phyloP scores from a whole-genome alignment of 495 filamentous ascomycete species.

The Talaromyces liani region DNA sequence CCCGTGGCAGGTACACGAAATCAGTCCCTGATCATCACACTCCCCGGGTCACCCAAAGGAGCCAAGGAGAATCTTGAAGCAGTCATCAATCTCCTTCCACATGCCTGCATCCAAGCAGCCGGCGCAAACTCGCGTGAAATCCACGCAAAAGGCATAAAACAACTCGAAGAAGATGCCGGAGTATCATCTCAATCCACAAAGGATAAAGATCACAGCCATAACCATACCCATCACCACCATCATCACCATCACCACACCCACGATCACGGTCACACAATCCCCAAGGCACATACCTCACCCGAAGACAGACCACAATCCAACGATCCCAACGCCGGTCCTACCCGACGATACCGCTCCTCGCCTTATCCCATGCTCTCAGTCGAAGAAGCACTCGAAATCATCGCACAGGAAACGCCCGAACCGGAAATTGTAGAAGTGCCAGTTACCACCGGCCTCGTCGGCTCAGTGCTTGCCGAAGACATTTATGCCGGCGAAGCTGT shows the following conservation, averaged over 20 bases:
- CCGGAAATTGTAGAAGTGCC: slow-evolving; percentile 46
- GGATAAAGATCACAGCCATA: slow-evolving; percentile 21
- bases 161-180: slow-evolving; percentile 79
- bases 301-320: slow-evolving; percentile 62
- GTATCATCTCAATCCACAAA: slow-evolving; percentile 27
- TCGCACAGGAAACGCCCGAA: slow-evolving; percentile 59
- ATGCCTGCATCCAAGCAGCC: slow-evolving; percentile 85
- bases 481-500: slow-evolving; percentile 74
- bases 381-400: slow-evolving; percentile 65
- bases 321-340: slow-evolving; percentile 72
- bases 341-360: slow-evolving; percentile 67
- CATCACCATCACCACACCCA: slow-evolving; percentile 50
- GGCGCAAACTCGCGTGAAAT: slow-evolving; percentile 73
- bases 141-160: slow-evolving; percentile 73
- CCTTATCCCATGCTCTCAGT: slow-evolving; percentile 92
- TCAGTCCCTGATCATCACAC: slow-evolving; percentile 76
- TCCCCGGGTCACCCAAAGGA: slow-evolving; percentile 95
- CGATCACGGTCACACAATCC: slow-evolving; percentile 51
- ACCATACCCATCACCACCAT: slow-evolving; percentile 39
- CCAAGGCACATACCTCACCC: slow-evolving; percentile 64
- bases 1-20: slow-evolving; percentile 87
- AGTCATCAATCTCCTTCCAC: slow-evolving; percentile 81
- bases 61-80: slow-evolving; percentile 91
- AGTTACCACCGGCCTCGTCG: slow-evolving; percentile 58
- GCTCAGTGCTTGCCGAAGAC: slow-evolving; percentile 74